Evolutionary conservation across 2,329 filamentous ascomycete genomes (phyloP).

Genomic region (Trichophyton mentagrophytes): DNA sequence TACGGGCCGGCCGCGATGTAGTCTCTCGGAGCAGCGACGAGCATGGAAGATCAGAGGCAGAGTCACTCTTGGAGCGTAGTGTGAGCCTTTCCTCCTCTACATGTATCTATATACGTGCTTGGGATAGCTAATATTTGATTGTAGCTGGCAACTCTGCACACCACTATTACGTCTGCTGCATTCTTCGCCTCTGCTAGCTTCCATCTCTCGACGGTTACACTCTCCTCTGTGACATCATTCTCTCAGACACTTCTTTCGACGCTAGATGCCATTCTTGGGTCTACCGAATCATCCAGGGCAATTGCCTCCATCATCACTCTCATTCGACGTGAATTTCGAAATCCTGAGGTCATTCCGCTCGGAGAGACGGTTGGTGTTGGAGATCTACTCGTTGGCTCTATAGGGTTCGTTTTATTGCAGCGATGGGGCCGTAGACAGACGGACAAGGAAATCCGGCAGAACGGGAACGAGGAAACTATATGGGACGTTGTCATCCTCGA

Average conservation of each 20-base stretch:
- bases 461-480: conserved; percentile 32
- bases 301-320: conserved; percentile 38
- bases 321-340: conserved; percentile 33
- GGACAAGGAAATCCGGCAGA: conserved; percentile 28
- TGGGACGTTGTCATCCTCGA: conserved; percentile 40
- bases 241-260: conserved; percentile 35
- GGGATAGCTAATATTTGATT: conserved; percentile 2
- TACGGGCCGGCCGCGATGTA: conserved; percentile 34
- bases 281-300: conserved; percentile 37
- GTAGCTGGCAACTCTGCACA: conserved; percentile 33
- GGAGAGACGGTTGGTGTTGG: conserved; percentile 29
- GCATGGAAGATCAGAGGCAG: conserved; percentile 30
- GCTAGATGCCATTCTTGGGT: conserved; percentile 36
- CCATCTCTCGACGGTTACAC: conserved; percentile 32
- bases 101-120: background rate
- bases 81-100: conserved; percentile 19
- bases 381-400: conserved; percentile 32
- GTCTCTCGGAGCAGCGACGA: conserved; percentile 36
- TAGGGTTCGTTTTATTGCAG: conserved; percentile 36
- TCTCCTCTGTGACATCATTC: conserved; percentile 31
- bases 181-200: conserved; percentile 37
- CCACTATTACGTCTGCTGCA: conserved; percentile 34
- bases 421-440: conserved; percentile 36
- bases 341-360: conserved; percentile 21
- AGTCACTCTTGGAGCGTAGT: conserved; percentile 34